These are phyloP conservation scores for Chaetomiaceae sp. DNA, from an alignment of 2,329 filamentous ascomycete genomes.

Conservation along the genomic window DNA sequence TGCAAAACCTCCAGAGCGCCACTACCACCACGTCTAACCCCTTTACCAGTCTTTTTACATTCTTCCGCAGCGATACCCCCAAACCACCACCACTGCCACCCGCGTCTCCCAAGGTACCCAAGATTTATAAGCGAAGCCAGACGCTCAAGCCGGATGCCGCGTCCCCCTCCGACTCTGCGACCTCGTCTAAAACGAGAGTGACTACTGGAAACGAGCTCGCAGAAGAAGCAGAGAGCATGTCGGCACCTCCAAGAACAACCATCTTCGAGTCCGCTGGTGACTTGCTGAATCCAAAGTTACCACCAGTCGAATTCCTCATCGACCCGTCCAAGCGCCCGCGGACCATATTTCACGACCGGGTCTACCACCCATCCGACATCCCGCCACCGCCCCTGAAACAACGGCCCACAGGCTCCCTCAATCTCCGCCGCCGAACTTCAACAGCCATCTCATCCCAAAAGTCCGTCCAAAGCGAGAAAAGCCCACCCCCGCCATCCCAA, in stretches of 20 bases:
- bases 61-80: constrained; percentile 60
- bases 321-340: constrained; percentile 76
- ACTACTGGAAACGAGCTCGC: constrained; percentile 48
- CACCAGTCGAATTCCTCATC: constrained; percentile 73
- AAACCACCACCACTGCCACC: constrained; percentile 45
- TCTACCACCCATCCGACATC: constrained; percentile 92
- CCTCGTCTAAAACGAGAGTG: constrained; percentile 38
- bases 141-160: constrained; percentile 53
- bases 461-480: constrained; percentile 26
- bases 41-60: constrained; percentile 62
- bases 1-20: constrained; percentile 26
- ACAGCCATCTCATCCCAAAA: constrained; percentile 22
- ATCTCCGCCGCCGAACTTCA: constrained; percentile 31
- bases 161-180: constrained; percentile 28
- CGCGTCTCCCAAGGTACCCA: constrained; percentile 53
- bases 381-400: constrained; percentile 69
- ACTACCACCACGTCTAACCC: constrained; percentile 45
- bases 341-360: constrained; percentile 93
- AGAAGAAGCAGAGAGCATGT: constrained; percentile 42
- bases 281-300: constrained; percentile 82
- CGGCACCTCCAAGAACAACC: constrained; percentile 80
- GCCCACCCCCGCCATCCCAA: constrained; percentile 30
- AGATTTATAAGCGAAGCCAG: constrained; percentile 73
- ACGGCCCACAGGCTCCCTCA: constrained; percentile 35
- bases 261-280: constrained; percentile 95